These are phyloP conservation scores for Ilex paraguariensis DNA, from an alignment of 305 asterid genomes.

Conservation along the genomic window DNA sequence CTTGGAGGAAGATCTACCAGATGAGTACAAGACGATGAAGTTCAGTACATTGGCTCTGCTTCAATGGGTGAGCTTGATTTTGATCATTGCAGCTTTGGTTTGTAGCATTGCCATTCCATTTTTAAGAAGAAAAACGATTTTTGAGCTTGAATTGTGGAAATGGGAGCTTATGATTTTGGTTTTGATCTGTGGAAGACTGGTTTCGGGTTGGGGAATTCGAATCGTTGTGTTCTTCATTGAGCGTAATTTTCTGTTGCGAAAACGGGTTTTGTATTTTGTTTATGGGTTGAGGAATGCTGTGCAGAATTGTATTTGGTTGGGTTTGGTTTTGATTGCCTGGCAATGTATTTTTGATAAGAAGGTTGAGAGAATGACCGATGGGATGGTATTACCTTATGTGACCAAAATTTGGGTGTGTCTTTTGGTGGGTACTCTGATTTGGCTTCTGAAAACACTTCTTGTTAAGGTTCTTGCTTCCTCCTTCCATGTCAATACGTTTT, in stretches of 20 bases:
- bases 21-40: not conserved
- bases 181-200: not conserved
- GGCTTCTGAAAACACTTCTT: not conserved
- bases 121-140: not conserved
- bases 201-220: conserved; percentile 2
- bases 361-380: not conserved
- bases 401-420: conserved; percentile 6
- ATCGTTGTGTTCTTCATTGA: not conserved
- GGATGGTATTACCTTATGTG: conserved; percentile 1
- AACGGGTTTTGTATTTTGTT: not conserved
- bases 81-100: not conserved
- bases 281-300: not conserved
- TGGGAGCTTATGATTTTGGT: conserved; percentile 3
- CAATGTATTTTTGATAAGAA: conserved; percentile 4
- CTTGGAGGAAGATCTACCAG: conserved; percentile 2
- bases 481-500: conserved; percentile 5
- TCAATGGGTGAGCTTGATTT: not conserved
- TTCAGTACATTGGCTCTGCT: not conserved
- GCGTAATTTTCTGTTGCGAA: not conserved
- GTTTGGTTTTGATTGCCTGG: conserved; percentile 3
- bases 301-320: not conserved
- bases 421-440: conserved; percentile 2
- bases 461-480: conserved; percentile 5
- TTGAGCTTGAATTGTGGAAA: not conserved
- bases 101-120: not conserved